Evolutionary conservation across 176 grass and related monocot genomes (phyloP), one percentile per base, ranked within the genome.

Genomic region (Secale cereale): DNA sequence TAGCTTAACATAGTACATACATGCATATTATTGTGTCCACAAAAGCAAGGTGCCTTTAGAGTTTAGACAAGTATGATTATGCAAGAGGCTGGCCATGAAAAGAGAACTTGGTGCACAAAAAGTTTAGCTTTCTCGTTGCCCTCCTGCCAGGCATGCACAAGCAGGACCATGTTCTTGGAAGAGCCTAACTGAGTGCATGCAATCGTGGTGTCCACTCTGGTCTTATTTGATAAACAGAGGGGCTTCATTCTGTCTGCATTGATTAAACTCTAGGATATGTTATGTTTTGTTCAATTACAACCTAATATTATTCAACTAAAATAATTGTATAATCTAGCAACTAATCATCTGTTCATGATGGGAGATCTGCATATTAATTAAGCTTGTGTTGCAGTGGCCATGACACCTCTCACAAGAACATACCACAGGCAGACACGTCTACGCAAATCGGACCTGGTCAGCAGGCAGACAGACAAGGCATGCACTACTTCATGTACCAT

Each of bases 11-110:
- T 10, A 33, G 33, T 27, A 62, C 12, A 52, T 33, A 66, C 65
- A 77, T n/a, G 32, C 37, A 82, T 72, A 43, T 43, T 36, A 28
- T 76, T 85, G 56, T 80, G 57, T 59, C 27, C 77, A 76, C 3
- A 70, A 89, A 81, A 89, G 77, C 69, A 81, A 61, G 50, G 77
- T 32, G 64, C 78, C 88, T 89, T 90, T 90, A 90, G 65, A 78
- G 83, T 89, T 90, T 90, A 90, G 65, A 78, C 73, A 52, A 64
- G 56, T 17, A 86, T 86, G 79, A 90, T 90, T 86, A 78, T 90
- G 83, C 78, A 64, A 56, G 73, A 72, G 57, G 78, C 41, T 52
- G 41, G 19, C 63, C 25, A 84, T 65, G 41, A 39, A 33, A 79
- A 59, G 31, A 78, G 37, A 82, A 71, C 41, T 69, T 64, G 14